Conservation (phyloP, 192 early-diverging fungal genomes). For the Nowakowskiella sp. region DNA sequence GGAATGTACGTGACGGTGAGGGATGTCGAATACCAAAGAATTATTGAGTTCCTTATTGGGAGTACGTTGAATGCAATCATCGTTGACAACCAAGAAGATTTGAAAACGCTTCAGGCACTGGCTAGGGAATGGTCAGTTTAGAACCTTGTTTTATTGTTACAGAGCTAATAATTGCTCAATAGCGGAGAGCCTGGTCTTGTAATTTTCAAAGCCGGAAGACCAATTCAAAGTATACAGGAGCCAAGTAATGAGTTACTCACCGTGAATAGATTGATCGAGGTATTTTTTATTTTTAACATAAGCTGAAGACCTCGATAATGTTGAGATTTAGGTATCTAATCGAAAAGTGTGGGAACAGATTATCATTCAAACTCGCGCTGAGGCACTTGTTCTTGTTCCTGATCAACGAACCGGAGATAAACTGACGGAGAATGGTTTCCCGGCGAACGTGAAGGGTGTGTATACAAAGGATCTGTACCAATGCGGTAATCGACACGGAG, state of each 20-base stretch:
- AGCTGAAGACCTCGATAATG: no score
- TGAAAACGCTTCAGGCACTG: conserved; percentile 16
- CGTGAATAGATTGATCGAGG: neutral
- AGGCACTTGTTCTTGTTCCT: conserved; percentile 29
- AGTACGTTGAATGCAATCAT: conserved; percentile 21
- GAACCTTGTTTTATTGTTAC: neutral
- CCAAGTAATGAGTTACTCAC: neutral
- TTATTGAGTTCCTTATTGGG: conserved; percentile 29
- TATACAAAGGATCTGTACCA: conserved; percentile 29
- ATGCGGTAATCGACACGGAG: conserved; percentile 31
- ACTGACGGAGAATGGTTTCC: conserved; percentile 21
- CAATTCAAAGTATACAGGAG: neutral
- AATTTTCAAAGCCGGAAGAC: conserved; percentile 4
- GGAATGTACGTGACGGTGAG: conserved; percentile 11
- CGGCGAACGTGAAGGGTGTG: conserved; percentile 24
- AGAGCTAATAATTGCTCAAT: neutral
- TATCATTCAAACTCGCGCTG: conserved; percentile 3
- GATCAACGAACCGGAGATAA: conserved; percentile 26
- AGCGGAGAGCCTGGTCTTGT: conserved; percentile 8
- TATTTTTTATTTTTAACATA: no score
- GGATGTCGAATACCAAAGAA: conserved; percentile 7
- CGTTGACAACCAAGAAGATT: conserved; percentile 27
- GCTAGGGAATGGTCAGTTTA: neutral
- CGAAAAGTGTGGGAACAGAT: no score
- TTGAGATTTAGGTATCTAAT: no score